phyloP scores from a whole-genome alignment of 106 monocot genomes.

The Xerophyta viscosa region DNA sequence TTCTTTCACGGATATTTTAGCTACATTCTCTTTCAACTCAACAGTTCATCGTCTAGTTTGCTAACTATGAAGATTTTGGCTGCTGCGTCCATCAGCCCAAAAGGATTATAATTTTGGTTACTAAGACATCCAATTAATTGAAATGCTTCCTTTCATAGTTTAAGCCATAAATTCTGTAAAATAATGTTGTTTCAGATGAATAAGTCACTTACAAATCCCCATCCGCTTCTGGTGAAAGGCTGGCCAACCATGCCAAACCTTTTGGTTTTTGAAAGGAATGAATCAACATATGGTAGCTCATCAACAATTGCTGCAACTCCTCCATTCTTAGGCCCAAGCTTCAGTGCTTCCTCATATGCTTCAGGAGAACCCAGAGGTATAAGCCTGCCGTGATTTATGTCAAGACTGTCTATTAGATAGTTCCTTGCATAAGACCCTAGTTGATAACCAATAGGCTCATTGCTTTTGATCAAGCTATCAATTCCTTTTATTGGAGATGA shows the following conservation, averaged over 20 bases:
- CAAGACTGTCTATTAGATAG: constrained; percentile 47
- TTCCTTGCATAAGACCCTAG: constrained; percentile 43
- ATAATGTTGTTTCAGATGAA: neutral
- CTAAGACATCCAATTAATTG: too few relatives aligned
- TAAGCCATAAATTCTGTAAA: too few relatives aligned
- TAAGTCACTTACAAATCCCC: constrained; percentile 79
- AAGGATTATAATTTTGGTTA: too few relatives aligned
- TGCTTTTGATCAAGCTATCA: constrained; percentile 51
- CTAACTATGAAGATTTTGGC: too few relatives aligned
- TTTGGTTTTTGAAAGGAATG: constrained; percentile 34
- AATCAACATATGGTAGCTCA: constrained; percentile 66
- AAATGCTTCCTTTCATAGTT: too few relatives aligned
- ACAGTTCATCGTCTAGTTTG: too few relatives aligned
- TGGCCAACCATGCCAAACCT: constrained; percentile 59
- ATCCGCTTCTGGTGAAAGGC: constrained; percentile 60
- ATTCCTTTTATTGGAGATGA: constrained; percentile 52
- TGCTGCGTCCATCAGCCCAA: too few relatives aligned
- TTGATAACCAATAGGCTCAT: constrained; percentile 68
- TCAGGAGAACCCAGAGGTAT: constrained; percentile 40
- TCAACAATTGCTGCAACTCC: constrained; percentile 82
- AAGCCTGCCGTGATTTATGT: constrained; percentile 40
- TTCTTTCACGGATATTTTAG: too few relatives aligned
- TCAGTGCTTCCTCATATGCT: constrained; percentile 30
- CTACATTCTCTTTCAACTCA: too few relatives aligned
- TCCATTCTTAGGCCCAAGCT: constrained; percentile 51